A percentile compares a stretch with the other conserved stretches of the same genome.
Conservation (phyloP, 495 filamentous ascomycete species). For the Penicillium manginii region DNA sequence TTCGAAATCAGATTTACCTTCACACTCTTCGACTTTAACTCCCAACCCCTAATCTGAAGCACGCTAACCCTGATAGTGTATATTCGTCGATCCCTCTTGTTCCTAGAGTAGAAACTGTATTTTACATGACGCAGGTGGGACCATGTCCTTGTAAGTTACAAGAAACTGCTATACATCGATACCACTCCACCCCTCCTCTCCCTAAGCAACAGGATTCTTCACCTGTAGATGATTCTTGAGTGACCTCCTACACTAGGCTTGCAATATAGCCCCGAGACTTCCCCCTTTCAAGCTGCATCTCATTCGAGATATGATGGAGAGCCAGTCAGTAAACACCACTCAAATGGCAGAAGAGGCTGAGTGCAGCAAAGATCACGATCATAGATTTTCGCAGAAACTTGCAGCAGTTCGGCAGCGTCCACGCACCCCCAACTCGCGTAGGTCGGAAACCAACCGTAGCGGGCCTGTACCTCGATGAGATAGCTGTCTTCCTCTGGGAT, state of each 20-base stretch:
- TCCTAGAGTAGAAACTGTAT: constrained; percentile 15
- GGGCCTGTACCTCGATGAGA: neutral
- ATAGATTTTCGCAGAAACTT: neutral
- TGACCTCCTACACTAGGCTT: neutral
- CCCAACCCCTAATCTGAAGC: constrained; percentile 8
- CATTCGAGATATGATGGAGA: neutral
- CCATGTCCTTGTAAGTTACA: constrained; percentile 5
- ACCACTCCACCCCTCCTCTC: neutral
- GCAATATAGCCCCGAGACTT: constrained; percentile 1
- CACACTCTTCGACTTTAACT: constrained; percentile 13
- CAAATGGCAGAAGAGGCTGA: neutral
- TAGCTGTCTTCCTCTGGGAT: neutral
- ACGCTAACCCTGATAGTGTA: constrained; percentile 1
- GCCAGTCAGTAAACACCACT: neutral
- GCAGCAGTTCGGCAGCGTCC: neutral
- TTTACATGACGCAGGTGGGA: constrained; percentile 11
- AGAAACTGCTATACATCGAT: neutral
- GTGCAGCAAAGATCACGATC: neutral
- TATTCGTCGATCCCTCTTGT: constrained; percentile 5
- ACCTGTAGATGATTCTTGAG: neutral
- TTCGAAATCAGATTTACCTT: constrained; percentile 4
- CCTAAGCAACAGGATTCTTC: neutral
- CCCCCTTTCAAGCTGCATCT: neutral
- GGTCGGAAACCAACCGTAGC: neutral
- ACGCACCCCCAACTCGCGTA: neutral